phyloP scores from a whole-genome alignment of 495 filamentous ascomycete genomes.

The Aspergillus leporis region DNA sequence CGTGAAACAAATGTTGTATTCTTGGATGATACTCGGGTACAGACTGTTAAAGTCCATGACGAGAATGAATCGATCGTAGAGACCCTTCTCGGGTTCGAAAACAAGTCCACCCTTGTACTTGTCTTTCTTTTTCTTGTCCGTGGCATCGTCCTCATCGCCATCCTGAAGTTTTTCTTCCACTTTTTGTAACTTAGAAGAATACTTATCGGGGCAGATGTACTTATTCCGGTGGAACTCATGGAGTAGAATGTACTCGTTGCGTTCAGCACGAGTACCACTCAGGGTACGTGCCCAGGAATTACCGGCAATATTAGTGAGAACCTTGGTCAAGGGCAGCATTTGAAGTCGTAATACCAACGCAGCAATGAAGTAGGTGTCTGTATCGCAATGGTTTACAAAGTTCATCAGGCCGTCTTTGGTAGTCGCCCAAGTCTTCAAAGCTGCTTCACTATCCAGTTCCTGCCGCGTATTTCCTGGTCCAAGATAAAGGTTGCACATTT shows the following conservation, averaged over 20 bases:
- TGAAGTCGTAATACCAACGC: constrained; percentile 85
- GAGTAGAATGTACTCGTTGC: constrained; percentile 98
- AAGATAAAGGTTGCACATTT: constrained; percentile 93
- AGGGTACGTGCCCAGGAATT: constrained; percentile 98
- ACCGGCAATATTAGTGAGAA: constrained; percentile 93
- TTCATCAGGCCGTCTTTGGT: constrained; percentile 87
- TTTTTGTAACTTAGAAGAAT: constrained; percentile 67
- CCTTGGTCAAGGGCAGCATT: constrained; percentile 90
- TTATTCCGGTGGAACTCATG: constrained; percentile 96
- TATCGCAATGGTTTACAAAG: constrained; percentile 87
- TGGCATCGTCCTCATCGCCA: constrained; percentile 69
- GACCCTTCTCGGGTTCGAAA: constrained; percentile 94
- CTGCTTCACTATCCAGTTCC: constrained; percentile 84
- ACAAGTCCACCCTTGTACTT: constrained; percentile 98
- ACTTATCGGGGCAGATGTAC: constrained; percentile 96
- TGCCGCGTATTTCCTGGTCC: constrained; percentile 64
- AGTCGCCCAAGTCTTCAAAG: constrained; percentile 83
- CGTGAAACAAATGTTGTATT: constrained; percentile 99
- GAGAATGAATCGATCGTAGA: constrained; percentile 94
- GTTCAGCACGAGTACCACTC: constrained; percentile 91
- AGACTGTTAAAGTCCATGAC: constrained; percentile 99
- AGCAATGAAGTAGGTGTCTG: constrained; percentile 93
- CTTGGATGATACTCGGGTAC: constrained; percentile 98
- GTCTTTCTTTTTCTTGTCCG: constrained; percentile 97
- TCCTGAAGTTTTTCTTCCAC: constrained; percentile 61